Conservation (phyloP, 192 early-diverging fungal genomes). For the Backusella luteola region DNA sequence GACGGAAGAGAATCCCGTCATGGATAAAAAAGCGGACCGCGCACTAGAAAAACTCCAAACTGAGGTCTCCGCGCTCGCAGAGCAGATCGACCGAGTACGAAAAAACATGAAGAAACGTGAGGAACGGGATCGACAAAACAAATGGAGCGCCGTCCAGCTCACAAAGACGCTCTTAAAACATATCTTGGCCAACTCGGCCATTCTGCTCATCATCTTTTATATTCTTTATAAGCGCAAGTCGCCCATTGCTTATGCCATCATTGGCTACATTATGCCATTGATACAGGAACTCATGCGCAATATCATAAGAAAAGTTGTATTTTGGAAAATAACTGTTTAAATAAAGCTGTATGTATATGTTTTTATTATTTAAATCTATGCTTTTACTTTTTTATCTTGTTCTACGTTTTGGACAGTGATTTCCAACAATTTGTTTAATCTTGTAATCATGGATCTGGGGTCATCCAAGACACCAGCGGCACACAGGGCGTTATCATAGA, state of each 20-base stretch:
- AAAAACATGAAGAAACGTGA: slow-evolving; percentile 10
- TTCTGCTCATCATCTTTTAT: slow-evolving; percentile 14
- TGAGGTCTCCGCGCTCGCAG: slow-evolving; percentile 21
- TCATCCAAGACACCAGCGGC: slow-evolving; percentile 78
- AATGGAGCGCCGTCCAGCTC: slow-evolving; percentile 10
- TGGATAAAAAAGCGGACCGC: slow-evolving; percentile 7
- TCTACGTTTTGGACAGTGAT: slow-evolving; percentile 32
- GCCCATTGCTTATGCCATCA: slow-evolving; percentile 15
- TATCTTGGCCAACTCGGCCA: slow-evolving; percentile 10
- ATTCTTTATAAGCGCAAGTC: slow-evolving; percentile 12
- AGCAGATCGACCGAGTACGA: slow-evolving; percentile 19
- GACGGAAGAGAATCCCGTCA: neutral
- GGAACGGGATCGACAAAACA: slow-evolving; percentile 11
- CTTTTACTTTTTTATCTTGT: slow-evolving; percentile 30
- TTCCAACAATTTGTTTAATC: slow-evolving; percentile 61
- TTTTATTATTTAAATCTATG: neutral
- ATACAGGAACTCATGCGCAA: neutral
- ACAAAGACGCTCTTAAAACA: slow-evolving; percentile 16
- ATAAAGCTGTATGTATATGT: neutral
- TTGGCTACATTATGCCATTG: neutral
- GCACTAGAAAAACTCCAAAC: slow-evolving; percentile 29
- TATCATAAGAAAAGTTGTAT: neutral
- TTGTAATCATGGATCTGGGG: slow-evolving; percentile 73
- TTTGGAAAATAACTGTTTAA: slow-evolving; percentile 14
- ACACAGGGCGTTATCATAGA: slow-evolving; percentile 74